A percentile compares a stretch with the other conserved stretches of the same genome.
Evolutionary conservation across 2,329 filamentous ascomycete species (phyloP).

Genomic region (Cladosporium austrohemisphaericum): DNA sequence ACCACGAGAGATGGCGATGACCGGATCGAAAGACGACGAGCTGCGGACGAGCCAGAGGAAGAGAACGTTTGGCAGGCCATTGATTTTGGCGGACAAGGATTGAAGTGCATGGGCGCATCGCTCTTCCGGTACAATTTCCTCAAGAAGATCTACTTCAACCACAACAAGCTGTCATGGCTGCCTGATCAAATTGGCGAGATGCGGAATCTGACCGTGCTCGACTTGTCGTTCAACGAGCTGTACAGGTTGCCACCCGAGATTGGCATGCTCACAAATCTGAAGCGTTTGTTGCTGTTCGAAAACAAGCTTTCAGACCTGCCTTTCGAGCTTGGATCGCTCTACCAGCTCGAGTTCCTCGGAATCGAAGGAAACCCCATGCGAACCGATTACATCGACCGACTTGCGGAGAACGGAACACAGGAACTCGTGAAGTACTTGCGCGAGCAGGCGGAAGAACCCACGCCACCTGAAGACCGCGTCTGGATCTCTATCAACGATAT

Average conservation of each 20-base stretch:
- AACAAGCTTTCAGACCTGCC: conserved; percentile 82
- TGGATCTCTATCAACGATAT: conserved; percentile 69
- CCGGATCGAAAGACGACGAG: conserved; percentile 59
- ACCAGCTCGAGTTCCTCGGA: conserved; percentile 81
- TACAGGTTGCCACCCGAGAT: conserved; percentile 80
- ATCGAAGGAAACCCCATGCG: conserved; percentile 89
- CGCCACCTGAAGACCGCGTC: conserved; percentile 71
- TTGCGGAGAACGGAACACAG: conserved; percentile 84
- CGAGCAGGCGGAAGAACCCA: conserved; percentile 67
- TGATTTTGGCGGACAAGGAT: conserved; percentile 92
- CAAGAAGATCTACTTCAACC: conserved; percentile 86
- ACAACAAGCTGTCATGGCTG: conserved; percentile 81
- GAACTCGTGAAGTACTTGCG: conserved; percentile 77
- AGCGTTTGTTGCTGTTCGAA: conserved; percentile 81
- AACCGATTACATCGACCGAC: conserved; percentile 66
- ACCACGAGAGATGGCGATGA: conserved; percentile 50
- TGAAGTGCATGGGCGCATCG: conserved; percentile 73
- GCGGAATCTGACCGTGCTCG: conserved; percentile 75
- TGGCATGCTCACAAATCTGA: conserved; percentile 93
- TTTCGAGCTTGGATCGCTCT: conserved; percentile 81
- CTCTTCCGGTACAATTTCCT: conserved; percentile 88
- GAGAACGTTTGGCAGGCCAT: conserved; percentile 77
- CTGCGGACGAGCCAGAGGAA: conserved; percentile 55
- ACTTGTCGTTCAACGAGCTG: conserved; percentile 85
- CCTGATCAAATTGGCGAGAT: conserved; percentile 78